These are phyloP conservation scores for Aethionema arabicum DNA, from an alignment of 345 rosid genomes.

Conservation along the genomic window DNA sequence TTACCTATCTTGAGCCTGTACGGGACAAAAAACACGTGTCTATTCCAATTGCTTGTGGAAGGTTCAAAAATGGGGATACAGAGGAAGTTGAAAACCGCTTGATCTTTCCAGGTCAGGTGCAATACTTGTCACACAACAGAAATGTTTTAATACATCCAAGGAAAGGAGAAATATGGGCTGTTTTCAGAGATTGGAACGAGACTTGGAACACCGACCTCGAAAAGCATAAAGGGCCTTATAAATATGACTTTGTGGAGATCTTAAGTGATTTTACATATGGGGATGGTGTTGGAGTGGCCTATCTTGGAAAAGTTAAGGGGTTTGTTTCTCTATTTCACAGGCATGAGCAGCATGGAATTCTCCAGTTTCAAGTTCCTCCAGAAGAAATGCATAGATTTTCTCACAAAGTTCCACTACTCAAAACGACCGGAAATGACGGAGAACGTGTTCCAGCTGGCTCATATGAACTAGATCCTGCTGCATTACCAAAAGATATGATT, in stretches of 20 bases:
- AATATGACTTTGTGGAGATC: conserved; percentile 68
- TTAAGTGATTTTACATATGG: conserved; percentile 47
- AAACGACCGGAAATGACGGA: conserved; percentile 65
- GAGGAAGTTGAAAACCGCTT: conserved; percentile 38
- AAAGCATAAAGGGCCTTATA: conserved; percentile 47
- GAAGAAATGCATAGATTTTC: conserved; percentile 62
- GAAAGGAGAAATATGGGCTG: conserved; percentile 88
- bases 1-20: conserved; percentile 62
- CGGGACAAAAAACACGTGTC: conserved; percentile 38
- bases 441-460: conserved; percentile 59
- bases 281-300: conserved; percentile 63
- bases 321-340: conserved; percentile 57
- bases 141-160: conserved; percentile 53
- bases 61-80: conserved; percentile 44
- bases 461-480: conserved; percentile 66
- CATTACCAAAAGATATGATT: conserved; percentile 48
- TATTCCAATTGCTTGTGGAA: conserved; percentile 71
- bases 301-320: conserved; percentile 64
- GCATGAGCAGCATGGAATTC: conserved; percentile 10
- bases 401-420: conserved; percentile 67
- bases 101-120: conserved; percentile 64
- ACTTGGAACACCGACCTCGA: conserved; percentile 49
- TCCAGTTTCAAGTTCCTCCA: conserved; percentile 18
- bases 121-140: not conserved
- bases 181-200: conserved; percentile 64